phyloP scores from a whole-genome alignment of 345 rosid species.

The Alliaria petiolata region DNA sequence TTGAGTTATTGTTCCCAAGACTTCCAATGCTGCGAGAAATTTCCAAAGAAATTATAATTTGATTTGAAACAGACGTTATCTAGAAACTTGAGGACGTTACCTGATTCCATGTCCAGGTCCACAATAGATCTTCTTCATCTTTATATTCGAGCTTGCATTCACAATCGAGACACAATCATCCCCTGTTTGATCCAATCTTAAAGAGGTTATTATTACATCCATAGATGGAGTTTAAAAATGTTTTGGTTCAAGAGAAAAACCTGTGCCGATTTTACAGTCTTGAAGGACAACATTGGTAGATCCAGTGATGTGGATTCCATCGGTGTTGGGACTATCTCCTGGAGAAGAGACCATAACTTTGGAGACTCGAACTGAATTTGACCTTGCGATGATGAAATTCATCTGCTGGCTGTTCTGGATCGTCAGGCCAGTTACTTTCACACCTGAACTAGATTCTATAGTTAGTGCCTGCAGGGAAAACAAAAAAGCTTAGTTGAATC shows the following conservation, averaged over 20 bases:
- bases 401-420: conserved; percentile 97
- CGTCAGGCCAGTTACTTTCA: conserved; percentile 75
- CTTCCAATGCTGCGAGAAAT: conserved; percentile 74
- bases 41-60: not conserved
- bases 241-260: no score
- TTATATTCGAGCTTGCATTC: conserved; percentile 73
- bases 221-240: no score
- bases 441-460: conserved; percentile 84
- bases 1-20: conserved; percentile 85
- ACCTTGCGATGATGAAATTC: conserved; percentile 81
- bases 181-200: no score
- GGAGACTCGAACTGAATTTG: conserved; percentile 57
- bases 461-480: conserved; percentile 73
- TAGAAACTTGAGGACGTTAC: conserved; percentile 31
- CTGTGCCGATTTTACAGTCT: conserved; percentile 95
- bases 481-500: conserved; percentile 1
- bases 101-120: conserved; percentile 99
- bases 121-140: conserved; percentile 85
- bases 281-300: conserved; percentile 83
- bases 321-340: conserved; percentile 97
- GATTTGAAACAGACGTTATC: not conserved
- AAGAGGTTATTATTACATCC: no score
- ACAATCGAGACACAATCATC: conserved; percentile 97
- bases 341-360: conserved; percentile 79
- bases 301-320: conserved; percentile 89